Evolutionary conservation across 495 filamentous ascomycete species (phyloP), one percentile per base, ranked within the genome.

Genomic region (Penicillium flavigenum): DNA sequence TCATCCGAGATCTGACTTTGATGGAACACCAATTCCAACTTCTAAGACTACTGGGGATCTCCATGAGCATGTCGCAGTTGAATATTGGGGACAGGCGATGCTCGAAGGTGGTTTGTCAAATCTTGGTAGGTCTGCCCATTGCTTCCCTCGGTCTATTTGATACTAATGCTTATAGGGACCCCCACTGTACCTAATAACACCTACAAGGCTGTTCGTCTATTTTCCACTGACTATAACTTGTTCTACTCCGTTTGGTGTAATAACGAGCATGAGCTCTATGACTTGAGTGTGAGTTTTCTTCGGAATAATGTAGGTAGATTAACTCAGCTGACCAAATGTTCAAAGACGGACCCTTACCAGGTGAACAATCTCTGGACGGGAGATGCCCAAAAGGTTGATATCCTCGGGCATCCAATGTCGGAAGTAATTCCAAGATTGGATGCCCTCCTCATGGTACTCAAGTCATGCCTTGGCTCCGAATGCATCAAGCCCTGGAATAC

Each of bases 191-290:
- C 62, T 8, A 85, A 85, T 56, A 87, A 86, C 54, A 86, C 83
- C 0, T 88, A 88, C 70, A 87, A 87, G 63, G 81, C 82, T 4
- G 59, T 83, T 55, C 79, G 85, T 29, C 70, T 88, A 16, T 65
- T 83, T n/a, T 72, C 80, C 9, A 61, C 77, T 8, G 70, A 60
- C 9, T 85, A 87, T 53, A 78, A 82, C 53, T 63, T 87, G 2
- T 83, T 83, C 55, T 88, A 88, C 47, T 78, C 85, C 1, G 83
- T 87, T 0, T 87, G 83, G 81, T 88, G 86, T 58, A 86, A 66
- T 42, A 80, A 81, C 47, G 83, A 87, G 62, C 80, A 83, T 47
- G 84, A 88, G 63, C 69, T 88, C 4, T 87, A 87, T 54, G 83
- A 88, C 46, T 65, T 87, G 5, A 78, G 70, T 48, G 80, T 81